phyloP scores from a whole-genome alignment of 805 yeast species.

The Kodamaea fukazawae region DNA sequence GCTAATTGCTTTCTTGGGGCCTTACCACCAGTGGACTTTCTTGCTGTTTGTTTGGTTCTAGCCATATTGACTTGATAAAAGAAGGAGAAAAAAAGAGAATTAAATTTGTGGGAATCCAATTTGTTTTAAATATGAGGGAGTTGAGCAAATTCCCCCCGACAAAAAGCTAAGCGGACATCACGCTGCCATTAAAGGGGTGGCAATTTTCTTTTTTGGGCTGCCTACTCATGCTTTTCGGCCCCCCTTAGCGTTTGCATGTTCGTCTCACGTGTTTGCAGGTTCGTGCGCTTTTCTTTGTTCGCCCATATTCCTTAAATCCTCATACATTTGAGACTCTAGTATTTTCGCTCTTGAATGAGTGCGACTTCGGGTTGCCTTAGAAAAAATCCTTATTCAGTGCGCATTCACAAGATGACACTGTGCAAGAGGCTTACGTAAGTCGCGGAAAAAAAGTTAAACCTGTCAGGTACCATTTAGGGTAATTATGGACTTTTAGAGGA shows the following conservation, averaged over 20 bases:
- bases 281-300: no score
- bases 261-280: no score
- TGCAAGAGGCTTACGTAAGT: not conserved
- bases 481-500: no score
- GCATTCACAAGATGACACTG: not conserved
- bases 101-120: constrained; percentile 6
- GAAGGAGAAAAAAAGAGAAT: constrained; percentile 8
- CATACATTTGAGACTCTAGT: constrained; percentile 3
- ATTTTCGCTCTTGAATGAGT: constrained; percentile 1
- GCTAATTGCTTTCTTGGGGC: constrained; percentile 50
- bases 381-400: constrained; percentile 4
- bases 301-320: constrained; percentile 1
- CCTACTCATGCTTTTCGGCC: no score
- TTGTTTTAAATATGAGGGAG: constrained; percentile 4
- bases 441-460: not conserved
- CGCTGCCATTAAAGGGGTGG: no score
- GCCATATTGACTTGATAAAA: constrained; percentile 28
- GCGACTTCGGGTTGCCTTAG: constrained; percentile 2
- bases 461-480: no score
- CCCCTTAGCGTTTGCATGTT: no score
- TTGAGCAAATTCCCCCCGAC: no score
- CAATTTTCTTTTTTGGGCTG: no score
- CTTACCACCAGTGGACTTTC: constrained; percentile 50
- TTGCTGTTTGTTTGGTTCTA: constrained; percentile 48
- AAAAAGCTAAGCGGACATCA: no score